Evolutionary conservation across 441 rosid genomes (phyloP), one percentile per base, ranked within the genome.

Genomic region (Mallotus repandus): DNA sequence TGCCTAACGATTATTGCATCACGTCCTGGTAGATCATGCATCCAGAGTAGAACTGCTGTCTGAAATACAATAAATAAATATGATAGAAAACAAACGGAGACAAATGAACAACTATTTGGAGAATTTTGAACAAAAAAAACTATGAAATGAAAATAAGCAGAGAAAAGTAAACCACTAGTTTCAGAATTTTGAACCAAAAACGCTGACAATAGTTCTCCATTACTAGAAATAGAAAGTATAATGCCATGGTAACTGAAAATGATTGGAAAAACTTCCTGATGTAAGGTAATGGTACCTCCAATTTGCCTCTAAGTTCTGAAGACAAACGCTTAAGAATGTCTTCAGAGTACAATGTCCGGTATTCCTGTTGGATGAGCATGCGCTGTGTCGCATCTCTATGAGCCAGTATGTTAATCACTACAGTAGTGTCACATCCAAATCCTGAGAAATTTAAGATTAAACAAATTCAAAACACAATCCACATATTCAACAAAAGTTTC

Each of bases 31-130:
- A 81, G 91, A 71, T 88, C 89, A 76, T 83, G 82, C 86, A 87
- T 85, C 95, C 95, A 89, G 1, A 89, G 85, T 74, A 85, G 77
- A 64, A 88, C 82, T 46, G 92, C 91, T 16, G 57, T 82, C 95
- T 89, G 84, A 71, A 59, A 63, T 21, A 66, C 41, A 68, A 68
- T 5, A 15, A 45, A 69, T 9, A 68, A 16, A 16, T 53, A 68
- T 13, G 19, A 19, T 29, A 57, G 41, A 6, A 18, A 69, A 25
- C n/a, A 69, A 13, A 21, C 21, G 22, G 41, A 25, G 14, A 22
- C 21, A 69, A 38, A 56, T 61, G 21, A 18, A 64, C 16, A 6
- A 43, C 38, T 63, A 43, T 14, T 46, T 46, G 13, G n/a, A 65
- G 10, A 65, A 46, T 46, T 19, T 46, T 22, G 5, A 61, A 62